A percentile compares a stretch with the other conserved stretches of the same genome.
These are phyloP conservation scores for Malbranchea cinnamomea DNA, from an alignment of 2,329 filamentous ascomycete genomes.

Conservation along the genomic window DNA sequence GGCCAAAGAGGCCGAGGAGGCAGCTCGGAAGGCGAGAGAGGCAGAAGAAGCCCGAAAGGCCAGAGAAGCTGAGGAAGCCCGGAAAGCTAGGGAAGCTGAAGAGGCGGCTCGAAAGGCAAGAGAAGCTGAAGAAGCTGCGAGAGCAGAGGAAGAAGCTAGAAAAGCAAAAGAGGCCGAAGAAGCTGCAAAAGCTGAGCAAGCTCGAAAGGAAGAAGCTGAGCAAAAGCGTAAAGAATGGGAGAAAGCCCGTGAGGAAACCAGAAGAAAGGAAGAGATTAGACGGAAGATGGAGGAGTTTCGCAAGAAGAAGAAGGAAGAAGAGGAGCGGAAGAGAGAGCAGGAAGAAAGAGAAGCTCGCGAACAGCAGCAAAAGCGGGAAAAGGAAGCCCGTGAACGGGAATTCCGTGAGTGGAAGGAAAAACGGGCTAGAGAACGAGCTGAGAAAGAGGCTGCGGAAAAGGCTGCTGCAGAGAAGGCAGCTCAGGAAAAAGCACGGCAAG, in stretches of 20 bases:
- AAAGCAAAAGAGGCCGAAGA: no score
- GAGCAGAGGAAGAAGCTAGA: no score
- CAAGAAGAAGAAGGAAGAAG: constrained; percentile 25
- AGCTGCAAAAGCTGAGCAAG: no score
- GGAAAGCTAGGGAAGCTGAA: no score
- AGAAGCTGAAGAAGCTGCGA: no score
- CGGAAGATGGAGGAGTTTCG: constrained; percentile 21
- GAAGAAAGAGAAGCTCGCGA: constrained; percentile 27
- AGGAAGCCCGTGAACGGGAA: constrained; percentile 27
- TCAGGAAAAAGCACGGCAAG: constrained; percentile 10
- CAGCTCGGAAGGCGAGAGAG: no score
- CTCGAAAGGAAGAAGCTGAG: no score
- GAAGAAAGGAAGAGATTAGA: constrained; percentile 22
- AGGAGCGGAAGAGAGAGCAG: constrained; percentile 23
- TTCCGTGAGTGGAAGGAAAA: constrained; percentile 26
- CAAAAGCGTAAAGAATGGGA: constrained; percentile 10
- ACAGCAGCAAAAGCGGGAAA: constrained; percentile 24
- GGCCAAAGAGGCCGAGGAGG: no score
- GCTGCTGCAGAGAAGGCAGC: constrained; percentile 14
- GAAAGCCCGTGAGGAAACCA: constrained; percentile 22
- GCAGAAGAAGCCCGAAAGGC: no score
- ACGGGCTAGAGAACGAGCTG: constrained; percentile 16
- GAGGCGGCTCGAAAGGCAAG: no score
- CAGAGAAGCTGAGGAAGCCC: no score
- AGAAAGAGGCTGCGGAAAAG: constrained; percentile 14